phyloP scores from a whole-genome alignment of 2,329 filamentous ascomycete species.

The Eurotiales sp. region DNA sequence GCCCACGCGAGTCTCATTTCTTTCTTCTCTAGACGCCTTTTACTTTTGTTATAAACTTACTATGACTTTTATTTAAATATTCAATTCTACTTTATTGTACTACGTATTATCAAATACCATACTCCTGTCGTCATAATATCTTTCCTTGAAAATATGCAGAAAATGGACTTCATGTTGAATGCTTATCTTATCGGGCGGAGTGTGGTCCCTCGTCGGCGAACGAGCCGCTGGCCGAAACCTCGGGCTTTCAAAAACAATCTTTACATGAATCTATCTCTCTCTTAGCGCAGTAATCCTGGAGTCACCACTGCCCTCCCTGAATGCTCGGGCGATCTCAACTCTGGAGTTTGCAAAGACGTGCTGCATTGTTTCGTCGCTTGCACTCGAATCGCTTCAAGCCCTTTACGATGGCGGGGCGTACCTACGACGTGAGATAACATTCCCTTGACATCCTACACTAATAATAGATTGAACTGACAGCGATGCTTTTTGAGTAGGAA shows the following conservation, averaged over 20 bases:
- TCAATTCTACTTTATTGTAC: background rate
- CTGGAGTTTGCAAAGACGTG: slow-evolving; percentile 19
- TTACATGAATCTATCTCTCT: background rate
- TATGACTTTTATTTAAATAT: slow-evolving; percentile 6
- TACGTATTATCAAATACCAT: background rate
- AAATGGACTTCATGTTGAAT: too few relatives aligned
- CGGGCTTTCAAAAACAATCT: background rate
- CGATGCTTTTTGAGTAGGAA: slow-evolving; percentile 48
- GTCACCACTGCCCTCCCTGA: background rate
- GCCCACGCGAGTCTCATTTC: slow-evolving; percentile 1
- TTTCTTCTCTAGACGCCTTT: background rate
- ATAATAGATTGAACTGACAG: too few relatives aligned
- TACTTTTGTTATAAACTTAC: background rate
- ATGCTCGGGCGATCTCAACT: slow-evolving; percentile 12
- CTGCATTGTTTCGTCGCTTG: slow-evolving; percentile 19
- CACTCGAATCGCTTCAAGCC: slow-evolving; percentile 29
- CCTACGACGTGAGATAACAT: slow-evolving; percentile 32
- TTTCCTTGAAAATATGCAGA: background rate
- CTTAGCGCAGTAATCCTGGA: background rate
- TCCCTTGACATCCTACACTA: too few relatives aligned
- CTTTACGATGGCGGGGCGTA: slow-evolving; percentile 33
- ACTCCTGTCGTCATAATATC: background rate
- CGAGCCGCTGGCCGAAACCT: background rate
- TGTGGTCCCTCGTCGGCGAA: background rate
- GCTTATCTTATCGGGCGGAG: background rate